Evolutionary conservation across 441 rosid species (phyloP).

Genomic region (Erysimum pusillum): DNA sequence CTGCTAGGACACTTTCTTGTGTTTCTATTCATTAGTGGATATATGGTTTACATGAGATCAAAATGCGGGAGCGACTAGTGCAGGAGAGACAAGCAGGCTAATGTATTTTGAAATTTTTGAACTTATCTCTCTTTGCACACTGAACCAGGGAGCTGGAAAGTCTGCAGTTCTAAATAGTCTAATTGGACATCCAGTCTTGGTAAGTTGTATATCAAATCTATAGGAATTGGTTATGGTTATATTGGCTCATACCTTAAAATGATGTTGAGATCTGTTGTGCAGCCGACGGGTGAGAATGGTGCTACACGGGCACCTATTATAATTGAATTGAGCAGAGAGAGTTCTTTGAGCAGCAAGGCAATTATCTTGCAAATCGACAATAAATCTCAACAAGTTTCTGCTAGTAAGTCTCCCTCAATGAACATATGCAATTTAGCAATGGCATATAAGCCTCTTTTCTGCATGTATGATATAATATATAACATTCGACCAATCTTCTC

Average conservation of each 20-base stretch:
- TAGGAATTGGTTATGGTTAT: constrained; percentile 8
- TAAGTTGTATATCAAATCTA: constrained; percentile 49
- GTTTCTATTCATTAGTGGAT: not conserved
- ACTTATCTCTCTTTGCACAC: constrained; percentile 33
- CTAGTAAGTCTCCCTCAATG: constrained; percentile 58
- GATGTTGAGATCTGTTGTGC: constrained; percentile 13
- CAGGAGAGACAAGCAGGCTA: constrained; percentile 9
- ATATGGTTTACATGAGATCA: constrained; percentile 11
- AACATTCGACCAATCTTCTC: constrained; percentile 5
- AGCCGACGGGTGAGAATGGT: constrained; percentile 92
- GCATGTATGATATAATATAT: constrained; percentile 30
- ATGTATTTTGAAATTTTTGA: constrained; percentile 29
- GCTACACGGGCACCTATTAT: constrained; percentile 81
- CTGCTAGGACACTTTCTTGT: constrained; percentile 31
- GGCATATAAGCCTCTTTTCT: constrained; percentile 12
- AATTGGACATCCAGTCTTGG: constrained; percentile 81
- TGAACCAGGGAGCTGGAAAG: constrained; percentile 78
- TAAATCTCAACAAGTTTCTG: constrained; percentile 78
- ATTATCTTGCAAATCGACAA: constrained; percentile 76
- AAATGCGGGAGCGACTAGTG: not conserved
- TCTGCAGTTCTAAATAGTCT: constrained; percentile 77
- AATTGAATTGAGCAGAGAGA: constrained; percentile 65
- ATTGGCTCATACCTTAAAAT: constrained; percentile 9
- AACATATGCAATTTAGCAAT: constrained; percentile 27
- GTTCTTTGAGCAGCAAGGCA: constrained; percentile 70